phyloP scores from a whole-genome alignment of 495 filamentous ascomycete species.

The Neohortaea acidophila region DNA sequence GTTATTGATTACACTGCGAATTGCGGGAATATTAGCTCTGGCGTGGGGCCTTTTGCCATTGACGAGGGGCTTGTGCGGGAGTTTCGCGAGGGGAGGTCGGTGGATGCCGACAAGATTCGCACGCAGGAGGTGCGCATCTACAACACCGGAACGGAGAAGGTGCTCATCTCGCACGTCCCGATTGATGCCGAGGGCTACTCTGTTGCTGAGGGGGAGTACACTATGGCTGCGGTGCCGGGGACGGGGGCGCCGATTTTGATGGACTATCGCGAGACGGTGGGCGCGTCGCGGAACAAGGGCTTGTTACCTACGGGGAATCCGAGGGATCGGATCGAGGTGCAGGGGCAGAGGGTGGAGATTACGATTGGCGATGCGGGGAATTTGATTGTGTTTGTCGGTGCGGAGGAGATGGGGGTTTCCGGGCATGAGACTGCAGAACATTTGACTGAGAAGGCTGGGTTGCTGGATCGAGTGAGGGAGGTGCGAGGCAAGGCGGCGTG shows the following conservation, averaged over 20 bases:
- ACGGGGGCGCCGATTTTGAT: neutral
- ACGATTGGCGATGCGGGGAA: neutral
- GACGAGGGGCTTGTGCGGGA: slow-evolving; percentile 24
- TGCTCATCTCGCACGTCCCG: slow-evolving; percentile 1
- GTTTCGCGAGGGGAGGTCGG: neutral
- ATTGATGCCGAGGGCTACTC: neutral
- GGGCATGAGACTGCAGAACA: neutral
- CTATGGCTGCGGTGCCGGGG: neutral
- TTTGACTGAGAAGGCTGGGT: neutral
- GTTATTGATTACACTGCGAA: slow-evolving; percentile 30
- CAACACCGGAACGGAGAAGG: neutral
- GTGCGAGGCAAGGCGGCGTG: neutral
- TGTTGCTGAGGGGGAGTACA: neutral
- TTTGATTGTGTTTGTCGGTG: neutral
- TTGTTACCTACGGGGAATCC: neutral
- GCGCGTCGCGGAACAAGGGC: neutral
- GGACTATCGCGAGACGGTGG: slow-evolving; percentile 1
- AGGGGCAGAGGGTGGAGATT: neutral
- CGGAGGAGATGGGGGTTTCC: neutral
- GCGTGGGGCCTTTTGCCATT: slow-evolving; percentile 27
- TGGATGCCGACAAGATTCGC: neutral
- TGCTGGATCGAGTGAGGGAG: neutral
- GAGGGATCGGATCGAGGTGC: neutral
- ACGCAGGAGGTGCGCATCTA: neutral
- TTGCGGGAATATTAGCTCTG: slow-evolving; percentile 31